Evolutionary conservation across 306 rosid species (phyloP), one percentile per base, ranked within the genome.

Genomic region (Lathyrus sativus): DNA sequence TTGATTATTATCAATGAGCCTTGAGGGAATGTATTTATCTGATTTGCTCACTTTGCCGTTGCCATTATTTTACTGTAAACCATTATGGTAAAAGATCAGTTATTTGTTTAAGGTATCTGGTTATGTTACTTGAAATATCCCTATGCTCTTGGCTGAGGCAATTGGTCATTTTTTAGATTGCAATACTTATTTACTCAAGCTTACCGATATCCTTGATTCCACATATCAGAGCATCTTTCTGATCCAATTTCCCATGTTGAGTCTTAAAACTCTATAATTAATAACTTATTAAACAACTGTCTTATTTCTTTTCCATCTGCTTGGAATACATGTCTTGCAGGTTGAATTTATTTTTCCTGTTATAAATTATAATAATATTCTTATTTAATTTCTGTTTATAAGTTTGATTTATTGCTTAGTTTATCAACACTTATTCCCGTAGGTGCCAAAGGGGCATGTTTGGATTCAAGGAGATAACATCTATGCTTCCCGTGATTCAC

Each of bases 401-500:
- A 39, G 41, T 56, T 67, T 65, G 39, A 33, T 72, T 74, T 50
- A 7, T 70, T 53, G 48, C 43, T 63, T 14, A 29, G 12, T 39
- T 17, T 54, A 7, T 44, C 62, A 44, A 64, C 45, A 14, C 55
- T 68, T 71, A 18, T 31, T 19, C 24, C n/a, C 74, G 50, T 75
- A 89, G 98, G 96, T 92, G 51, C 98, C 98, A 2, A 85, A 85
- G 83, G 98, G 98, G 68, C 98, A 89, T 77, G 89, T 88, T 74
- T 92, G 98, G 98, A 85, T 89, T 86, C 93, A 92, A 68, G 98
- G 98, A 62, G 96, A 92, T 80, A 92, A 92, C 70, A n/a, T 63
- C 6, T 90, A 85, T 53, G 81, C 78, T 38, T 92, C 98, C 18
- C 78, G 55, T 31, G 98, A 92, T 78, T 92, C 98, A 12, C 82